Evolutionary conservation across 495 filamentous ascomycete genomes (phyloP).

Genomic region (Neurospora sp.): DNA sequence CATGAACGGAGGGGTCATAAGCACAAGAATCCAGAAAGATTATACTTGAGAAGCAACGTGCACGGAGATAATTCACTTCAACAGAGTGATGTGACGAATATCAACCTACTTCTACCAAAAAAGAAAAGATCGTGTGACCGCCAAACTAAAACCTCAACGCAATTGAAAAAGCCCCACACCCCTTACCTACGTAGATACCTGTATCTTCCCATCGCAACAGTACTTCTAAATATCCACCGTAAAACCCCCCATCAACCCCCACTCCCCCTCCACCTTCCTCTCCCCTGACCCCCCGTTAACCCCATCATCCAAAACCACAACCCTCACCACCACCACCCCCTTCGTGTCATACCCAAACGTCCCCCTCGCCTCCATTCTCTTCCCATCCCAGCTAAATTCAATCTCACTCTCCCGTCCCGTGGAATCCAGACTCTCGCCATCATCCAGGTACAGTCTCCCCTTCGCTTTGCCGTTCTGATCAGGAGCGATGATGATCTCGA

Average conservation of each 20-base stretch:
- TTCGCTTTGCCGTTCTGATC: constrained; percentile 28
- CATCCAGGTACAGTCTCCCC: constrained; percentile 49
- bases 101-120: not conserved
- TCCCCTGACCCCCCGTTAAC: not conserved
- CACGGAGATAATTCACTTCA: not conserved
- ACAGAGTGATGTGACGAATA: not conserved
- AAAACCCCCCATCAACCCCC: constrained; percentile 9
- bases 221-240: not conserved
- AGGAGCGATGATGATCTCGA: constrained; percentile 62
- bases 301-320: constrained; percentile 43
- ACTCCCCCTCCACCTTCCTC: constrained; percentile 4
- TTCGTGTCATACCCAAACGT: constrained; percentile 38
- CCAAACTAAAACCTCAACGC: not conserved
- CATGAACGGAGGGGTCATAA: too few species aligned
- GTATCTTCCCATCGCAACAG: not conserved
- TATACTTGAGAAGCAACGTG: not conserved
- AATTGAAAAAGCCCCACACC: not conserved
- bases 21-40: too few species aligned
- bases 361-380: constrained; percentile 38
- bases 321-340: constrained; percentile 40
- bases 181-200: not conserved
- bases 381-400: constrained; percentile 41
- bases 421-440: constrained; percentile 40
- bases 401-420: constrained; percentile 34
- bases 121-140: too few species aligned